Conservation (phyloP, 495 filamentous ascomycete species). For the Tetracladium setigerum region DNA sequence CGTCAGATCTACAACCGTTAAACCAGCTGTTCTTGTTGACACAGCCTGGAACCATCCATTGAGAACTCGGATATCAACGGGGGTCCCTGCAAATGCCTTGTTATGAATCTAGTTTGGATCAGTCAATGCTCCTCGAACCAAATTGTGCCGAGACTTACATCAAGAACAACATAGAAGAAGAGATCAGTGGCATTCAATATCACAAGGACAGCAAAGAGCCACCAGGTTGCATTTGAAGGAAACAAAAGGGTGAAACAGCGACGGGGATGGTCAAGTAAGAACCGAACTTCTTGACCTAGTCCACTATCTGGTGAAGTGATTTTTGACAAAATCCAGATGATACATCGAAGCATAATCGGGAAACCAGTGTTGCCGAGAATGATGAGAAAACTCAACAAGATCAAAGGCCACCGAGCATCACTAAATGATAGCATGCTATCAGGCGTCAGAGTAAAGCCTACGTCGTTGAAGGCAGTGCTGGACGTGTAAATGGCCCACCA, state of each 20-base stretch:
- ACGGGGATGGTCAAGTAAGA: slow-evolving; percentile 88
- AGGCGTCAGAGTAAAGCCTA: slow-evolving; percentile 80
- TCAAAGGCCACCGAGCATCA: slow-evolving; percentile 61
- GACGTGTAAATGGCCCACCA: slow-evolving; percentile 94
- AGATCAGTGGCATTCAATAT: slow-evolving; percentile 75
- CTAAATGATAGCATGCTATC: slow-evolving; percentile 90
- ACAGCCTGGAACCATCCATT: slow-evolving; percentile 84
- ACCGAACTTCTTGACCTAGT: slow-evolving; percentile 80
- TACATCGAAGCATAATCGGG: slow-evolving; percentile 82
- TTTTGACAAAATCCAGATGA: slow-evolving; percentile 70
- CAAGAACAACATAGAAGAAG: slow-evolving; percentile 83
- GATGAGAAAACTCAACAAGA: slow-evolving; percentile 74
- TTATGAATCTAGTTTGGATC: too few relatives aligned
- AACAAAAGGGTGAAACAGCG: slow-evolving; percentile 94
- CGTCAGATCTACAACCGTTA: slow-evolving; percentile 68
- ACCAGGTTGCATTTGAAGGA: slow-evolving; percentile 86
- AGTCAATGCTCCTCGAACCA: too few relatives aligned
- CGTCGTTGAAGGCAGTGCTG: slow-evolving; percentile 80
- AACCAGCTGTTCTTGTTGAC: slow-evolving; percentile 82
- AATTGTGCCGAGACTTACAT: slow-evolving; percentile 45
- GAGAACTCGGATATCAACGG: slow-evolving; percentile 64
- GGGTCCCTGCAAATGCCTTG: slow-evolving; percentile 22
- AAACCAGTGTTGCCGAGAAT: slow-evolving; percentile 93
- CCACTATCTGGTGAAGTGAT: slow-evolving; percentile 50
- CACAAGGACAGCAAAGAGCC: slow-evolving; percentile 83